Evolutionary conservation across 1,284 basidiomycete species (phyloP), one percentile per base, ranked within the genome.

Genomic region (Apiotrichum gracile): DNA sequence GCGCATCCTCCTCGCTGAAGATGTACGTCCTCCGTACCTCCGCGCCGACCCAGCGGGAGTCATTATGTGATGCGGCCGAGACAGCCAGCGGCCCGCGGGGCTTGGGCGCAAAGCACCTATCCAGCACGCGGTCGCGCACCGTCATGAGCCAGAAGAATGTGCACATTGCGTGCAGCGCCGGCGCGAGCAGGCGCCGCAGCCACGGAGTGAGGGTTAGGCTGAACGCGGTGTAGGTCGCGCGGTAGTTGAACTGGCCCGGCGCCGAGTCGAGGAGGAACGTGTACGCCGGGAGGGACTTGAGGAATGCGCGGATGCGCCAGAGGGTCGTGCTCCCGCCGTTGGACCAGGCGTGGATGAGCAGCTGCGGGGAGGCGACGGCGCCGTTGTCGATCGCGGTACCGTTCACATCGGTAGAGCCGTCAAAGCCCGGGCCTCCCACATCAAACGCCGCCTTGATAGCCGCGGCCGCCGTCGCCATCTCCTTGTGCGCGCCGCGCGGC

Each of bases 341-440:
- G n/a, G 50, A 52, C 54, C 54, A 59, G 6, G 51, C 17, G 34
- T 59, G 57, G 31, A 59, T 42, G 14, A 59, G 53, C 12, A 57
- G 34, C n/a, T 50, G 4, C 5, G 34, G 38, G 16, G 31, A 10
- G 13, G 21, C 6, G 24, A 17, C 5, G n/a, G 17, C n/a, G 16
- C 31, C 19, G 38, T 41, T n/a, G 21, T 5, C 5, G 41, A 5
- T 1, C 26, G 13, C 25, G 17, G 6, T 16, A 16, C 16, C 26
- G 41, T 29, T 5, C 16, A 8, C 25, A 13, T n/a, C 17, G 41
- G n/a, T 26, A 17, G 42, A 16, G 9, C 5, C 17, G 26, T n/a
- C 26, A 16, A 21, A 1, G 25, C n/a, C 31, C n/a, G 33, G 21
- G 40, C n/a, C n/a, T n/a, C n/a, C n/a, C n/a, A n/a, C n/a, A n/a